Conservation (phyloP, 2,329 filamentous ascomycete genomes). For the Claviceps monticola region DNA sequence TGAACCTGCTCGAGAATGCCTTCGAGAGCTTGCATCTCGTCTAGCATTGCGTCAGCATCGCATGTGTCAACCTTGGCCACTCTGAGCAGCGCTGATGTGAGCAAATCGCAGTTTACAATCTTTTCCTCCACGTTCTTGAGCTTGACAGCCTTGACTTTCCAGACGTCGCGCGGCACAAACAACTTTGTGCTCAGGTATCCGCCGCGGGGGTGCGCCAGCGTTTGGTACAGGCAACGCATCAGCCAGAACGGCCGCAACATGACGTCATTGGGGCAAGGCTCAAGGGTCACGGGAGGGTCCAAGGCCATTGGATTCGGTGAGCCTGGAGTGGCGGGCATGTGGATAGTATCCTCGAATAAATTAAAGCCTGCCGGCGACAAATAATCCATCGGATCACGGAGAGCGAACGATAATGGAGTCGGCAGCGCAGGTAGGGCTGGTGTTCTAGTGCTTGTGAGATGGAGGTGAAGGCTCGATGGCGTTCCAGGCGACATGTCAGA, state of each 20-base stretch:
- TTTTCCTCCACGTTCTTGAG: constrained; percentile 88
- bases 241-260: constrained; percentile 95
- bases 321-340: constrained; percentile 49
- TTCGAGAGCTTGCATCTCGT: constrained; percentile 89
- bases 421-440: constrained; percentile 45
- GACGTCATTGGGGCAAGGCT: constrained; percentile 81
- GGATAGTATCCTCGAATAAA: constrained; percentile 73
- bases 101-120: constrained; percentile 75
- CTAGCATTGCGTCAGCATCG: constrained; percentile 81
- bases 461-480: constrained; percentile 54
- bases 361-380: constrained; percentile 55
- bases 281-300: constrained; percentile 63
- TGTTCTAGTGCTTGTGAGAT: constrained; percentile 43
- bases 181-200: constrained; percentile 85
- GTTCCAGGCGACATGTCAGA: constrained; percentile 60
- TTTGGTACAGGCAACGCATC: constrained; percentile 89
- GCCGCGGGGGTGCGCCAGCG: constrained; percentile 77
- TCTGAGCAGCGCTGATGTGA: constrained; percentile 79
- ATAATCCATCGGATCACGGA: constrained; percentile 42
- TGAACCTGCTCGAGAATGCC: constrained; percentile 78
- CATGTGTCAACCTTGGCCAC: constrained; percentile 72
- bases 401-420: constrained; percentile 51
- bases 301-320: constrained; percentile 48
- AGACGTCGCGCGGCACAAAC: constrained; percentile 85
- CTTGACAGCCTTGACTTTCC: constrained; percentile 88